Conservation (phyloP, 2,329 filamentous ascomycete genomes). For the Sarocladiaceae sp. region DNA sequence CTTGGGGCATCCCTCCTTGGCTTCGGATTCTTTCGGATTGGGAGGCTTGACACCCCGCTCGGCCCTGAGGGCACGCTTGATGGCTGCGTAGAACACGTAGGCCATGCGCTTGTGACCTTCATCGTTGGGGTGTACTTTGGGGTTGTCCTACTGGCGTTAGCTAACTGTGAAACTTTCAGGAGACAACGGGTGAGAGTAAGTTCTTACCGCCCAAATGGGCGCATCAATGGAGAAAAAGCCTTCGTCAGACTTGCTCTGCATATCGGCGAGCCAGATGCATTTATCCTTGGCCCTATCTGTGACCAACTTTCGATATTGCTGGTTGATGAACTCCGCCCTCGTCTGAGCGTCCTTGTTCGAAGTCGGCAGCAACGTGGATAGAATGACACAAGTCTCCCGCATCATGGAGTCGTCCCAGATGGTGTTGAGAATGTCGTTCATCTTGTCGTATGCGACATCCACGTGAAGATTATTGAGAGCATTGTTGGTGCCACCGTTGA, state of each 20-base stretch:
- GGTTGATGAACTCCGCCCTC: neutral
- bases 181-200: too few relatives aligned
- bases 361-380: neutral
- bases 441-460: neutral
- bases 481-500: neutral
- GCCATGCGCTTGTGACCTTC: conserved; percentile 3
- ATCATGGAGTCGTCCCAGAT: neutral
- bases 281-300: neutral
- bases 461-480: neutral
- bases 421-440: neutral
- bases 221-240: neutral
- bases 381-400: neutral
- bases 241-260: neutral
- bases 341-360: neutral
- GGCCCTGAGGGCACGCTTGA: neutral
- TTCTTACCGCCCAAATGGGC: neutral
- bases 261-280: conserved; percentile 5
- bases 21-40: neutral
- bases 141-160: too few relatives aligned
- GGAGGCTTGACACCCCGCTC: neutral
- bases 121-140: neutral
- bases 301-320: neutral
- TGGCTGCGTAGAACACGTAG: neutral
- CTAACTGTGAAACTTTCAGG: too few relatives aligned
- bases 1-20: conserved; percentile 6